phyloP scores from a whole-genome alignment of 257 asterid species.

The Echites panduratus region DNA sequence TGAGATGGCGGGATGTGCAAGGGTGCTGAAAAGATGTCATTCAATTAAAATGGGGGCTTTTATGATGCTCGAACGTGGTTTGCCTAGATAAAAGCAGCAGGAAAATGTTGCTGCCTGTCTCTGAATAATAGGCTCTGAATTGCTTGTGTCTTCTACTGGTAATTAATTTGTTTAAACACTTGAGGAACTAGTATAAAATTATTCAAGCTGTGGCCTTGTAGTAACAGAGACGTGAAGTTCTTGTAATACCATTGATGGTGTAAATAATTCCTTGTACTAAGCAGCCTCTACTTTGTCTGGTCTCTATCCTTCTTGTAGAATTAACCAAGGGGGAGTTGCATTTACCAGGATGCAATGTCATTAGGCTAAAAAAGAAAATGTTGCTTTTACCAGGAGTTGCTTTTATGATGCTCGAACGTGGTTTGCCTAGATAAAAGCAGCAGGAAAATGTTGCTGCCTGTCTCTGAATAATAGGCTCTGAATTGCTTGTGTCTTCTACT shows the following conservation, averaged over 20 bases:
- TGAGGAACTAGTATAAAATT: neutral
- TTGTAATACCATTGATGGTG: neutral
- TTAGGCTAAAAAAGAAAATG: too few species aligned
- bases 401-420: neutral
- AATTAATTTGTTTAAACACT: neutral
- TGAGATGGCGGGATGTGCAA: conserved; percentile 78
- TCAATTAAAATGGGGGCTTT: neutral
- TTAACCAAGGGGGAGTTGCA: too few species aligned
- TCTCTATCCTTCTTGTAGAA: too few species aligned
- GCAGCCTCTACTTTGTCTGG: too few species aligned
- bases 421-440: neutral
- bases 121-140: neutral
- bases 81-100: neutral
- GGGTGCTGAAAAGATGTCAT: conserved; percentile 51
- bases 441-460: neutral
- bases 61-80: neutral
- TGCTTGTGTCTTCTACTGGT: neutral
- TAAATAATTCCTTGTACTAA: too few species aligned
- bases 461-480: neutral
- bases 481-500: neutral
- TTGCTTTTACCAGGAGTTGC: too few species aligned
- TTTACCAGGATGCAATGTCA: too few species aligned
- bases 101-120: neutral
- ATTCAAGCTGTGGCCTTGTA: neutral
- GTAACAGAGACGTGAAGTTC: neutral